phyloP scores from a whole-genome alignment of 768 basidiomycete genomes.

The Rhizopogon sp. region DNA sequence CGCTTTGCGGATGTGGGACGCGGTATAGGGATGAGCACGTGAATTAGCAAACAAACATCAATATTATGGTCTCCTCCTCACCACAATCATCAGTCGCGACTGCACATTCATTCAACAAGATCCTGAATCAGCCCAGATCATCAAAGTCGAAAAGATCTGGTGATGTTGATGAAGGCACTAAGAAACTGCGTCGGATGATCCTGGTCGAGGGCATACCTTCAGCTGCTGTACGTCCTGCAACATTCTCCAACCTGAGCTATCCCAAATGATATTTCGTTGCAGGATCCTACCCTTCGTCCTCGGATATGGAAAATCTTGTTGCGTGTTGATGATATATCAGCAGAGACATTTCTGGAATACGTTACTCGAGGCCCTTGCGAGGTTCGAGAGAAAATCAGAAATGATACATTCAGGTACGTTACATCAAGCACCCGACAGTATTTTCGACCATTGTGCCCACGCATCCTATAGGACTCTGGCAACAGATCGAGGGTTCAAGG shows the following conservation, averaged over 20 bases:
- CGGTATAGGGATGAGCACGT: not conserved
- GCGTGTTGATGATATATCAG: constrained; percentile 72
- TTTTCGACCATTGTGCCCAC: not conserved
- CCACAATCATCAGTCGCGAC: constrained; percentile 30
- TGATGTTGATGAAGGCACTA: constrained; percentile 78
- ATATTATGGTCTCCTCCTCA: constrained; percentile 19
- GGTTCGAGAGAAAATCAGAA: constrained; percentile 88
- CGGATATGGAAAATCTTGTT: constrained; percentile 94
- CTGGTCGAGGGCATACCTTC: constrained; percentile 90
- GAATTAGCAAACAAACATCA: constrained; percentile 4
- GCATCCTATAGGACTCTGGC: constrained; percentile 69
- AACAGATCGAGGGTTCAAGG: constrained; percentile 96
- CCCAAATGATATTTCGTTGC: constrained; percentile 3
- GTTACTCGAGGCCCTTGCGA: constrained; percentile 82
- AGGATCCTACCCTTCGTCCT: constrained; percentile 85
- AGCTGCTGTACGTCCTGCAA: constrained; percentile 46
- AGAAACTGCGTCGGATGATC: constrained; percentile 81
- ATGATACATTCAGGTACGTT: constrained; percentile 88
- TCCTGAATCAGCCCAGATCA: constrained; percentile 65
- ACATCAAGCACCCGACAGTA: not conserved
- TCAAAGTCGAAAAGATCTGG: constrained; percentile 60
- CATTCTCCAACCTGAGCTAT: not conserved
- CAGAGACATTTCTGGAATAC: constrained; percentile 70
- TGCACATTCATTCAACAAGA: constrained; percentile 77
- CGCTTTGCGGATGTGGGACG: constrained; percentile 4